Evolutionary conservation across 257 asterid genomes (phyloP), one percentile per base, ranked within the genome.

Genomic region (Plantago ovata): DNA sequence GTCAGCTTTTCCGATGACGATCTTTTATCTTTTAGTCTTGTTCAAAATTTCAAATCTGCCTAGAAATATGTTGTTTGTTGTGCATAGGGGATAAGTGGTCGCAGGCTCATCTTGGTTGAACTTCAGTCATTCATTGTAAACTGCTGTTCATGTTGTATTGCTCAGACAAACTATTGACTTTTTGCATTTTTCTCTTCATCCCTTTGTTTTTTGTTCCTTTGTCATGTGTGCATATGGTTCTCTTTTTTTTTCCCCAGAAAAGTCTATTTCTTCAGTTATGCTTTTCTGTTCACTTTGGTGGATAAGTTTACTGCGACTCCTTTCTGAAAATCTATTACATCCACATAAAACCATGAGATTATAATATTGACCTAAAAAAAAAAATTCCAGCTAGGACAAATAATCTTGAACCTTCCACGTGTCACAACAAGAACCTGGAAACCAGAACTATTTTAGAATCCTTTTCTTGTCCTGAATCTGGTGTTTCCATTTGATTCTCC

Each of bases 351-450:
- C 45, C 18, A 60, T 6, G 32, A 51, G 53, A 45, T 3, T 0
- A 28, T 13, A 38, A 61, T 57, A 52, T 3, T 1, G n/a, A n/a
- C n/a, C n/a, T n/a, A 19, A 9, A 38, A 14, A 12, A 42, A 13
- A 28, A 61, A 58, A 61, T 45, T 38, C 70, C 74, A 62, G 61
- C 64, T 53, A 42, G 67, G 79, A 56, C 16, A 62, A 33, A 28
- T 19, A 32, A 62, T 38, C 32, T 13, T 22, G 38, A 41, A 44
- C 61, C 45, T 13, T 52, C 73, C 88, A 81, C 82, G 87, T 84
- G 83, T 80, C 72, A 48, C 42, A 20, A 72, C 59, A 55, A 15
- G 18, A 28, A 54, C 87, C 79, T 38, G 56, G 61, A 63, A 72
- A 28, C 44, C 43, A 12, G 57, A 68, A 53, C 46, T 60, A 38